phyloP scores from a whole-genome alignment of 2,329 filamentous ascomycete genomes.

The Cordyceps javanica region DNA sequence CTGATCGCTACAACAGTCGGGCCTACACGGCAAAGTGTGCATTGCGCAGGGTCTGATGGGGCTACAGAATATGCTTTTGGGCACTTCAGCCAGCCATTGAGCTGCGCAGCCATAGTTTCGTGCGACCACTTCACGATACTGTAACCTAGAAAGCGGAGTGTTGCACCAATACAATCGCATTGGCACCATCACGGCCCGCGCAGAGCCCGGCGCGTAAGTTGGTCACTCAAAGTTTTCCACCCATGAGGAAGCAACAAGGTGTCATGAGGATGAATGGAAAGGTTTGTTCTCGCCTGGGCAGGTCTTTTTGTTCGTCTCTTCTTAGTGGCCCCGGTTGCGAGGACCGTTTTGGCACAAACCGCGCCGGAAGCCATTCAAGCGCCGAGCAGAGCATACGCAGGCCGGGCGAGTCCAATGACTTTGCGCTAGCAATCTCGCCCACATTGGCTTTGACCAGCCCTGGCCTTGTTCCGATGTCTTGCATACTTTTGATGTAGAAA shows the following conservation, averaged over 20 bases:
- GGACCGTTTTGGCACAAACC: not conserved
- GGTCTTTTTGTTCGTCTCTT: not conserved
- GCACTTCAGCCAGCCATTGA: not conserved
- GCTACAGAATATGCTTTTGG: not conserved
- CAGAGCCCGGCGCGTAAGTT: not conserved
- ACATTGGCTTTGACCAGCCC: not conserved
- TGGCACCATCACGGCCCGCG: not conserved
- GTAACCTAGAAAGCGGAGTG: not conserved
- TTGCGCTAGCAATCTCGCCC: not conserved
- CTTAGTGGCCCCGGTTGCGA: not conserved
- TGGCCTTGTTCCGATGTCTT: not conserved
- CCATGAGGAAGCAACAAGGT: not conserved
- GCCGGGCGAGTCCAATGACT: not conserved
- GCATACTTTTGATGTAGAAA: not conserved
- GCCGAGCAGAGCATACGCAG: not conserved
- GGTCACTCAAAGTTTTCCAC: not conserved
- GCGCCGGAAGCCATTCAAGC: not conserved
- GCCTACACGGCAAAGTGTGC: not conserved
- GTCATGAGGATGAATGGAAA: not conserved
- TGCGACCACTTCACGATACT: constrained; percentile 1
- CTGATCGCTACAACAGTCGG: not conserved
- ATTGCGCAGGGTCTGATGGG: not conserved
- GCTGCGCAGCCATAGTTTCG: not conserved
- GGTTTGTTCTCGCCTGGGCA: not conserved
- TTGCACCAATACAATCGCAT: constrained; percentile 3